phyloP scores from a whole-genome alignment of 352 stramenopile genomes.

The Phytophthora sojae region DNA sequence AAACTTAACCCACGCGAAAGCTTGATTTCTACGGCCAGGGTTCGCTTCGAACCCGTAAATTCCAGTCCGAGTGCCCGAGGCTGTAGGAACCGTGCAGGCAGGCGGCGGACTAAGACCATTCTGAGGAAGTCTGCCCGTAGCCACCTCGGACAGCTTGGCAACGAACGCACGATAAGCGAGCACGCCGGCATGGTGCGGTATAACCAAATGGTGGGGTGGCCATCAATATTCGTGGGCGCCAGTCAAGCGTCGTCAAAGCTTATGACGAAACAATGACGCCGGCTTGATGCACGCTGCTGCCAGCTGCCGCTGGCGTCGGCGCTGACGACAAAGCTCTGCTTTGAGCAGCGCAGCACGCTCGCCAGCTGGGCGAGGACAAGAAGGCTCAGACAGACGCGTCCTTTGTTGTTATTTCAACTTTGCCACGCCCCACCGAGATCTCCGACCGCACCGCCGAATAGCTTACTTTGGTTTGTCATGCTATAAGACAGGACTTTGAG shows the following conservation, averaged over 20 bases:
- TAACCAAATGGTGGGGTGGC: slow-evolving; percentile 18
- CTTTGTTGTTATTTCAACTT: background rate
- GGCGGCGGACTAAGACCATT: background rate
- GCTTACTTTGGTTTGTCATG: background rate
- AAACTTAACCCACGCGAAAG: background rate
- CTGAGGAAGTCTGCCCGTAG: background rate
- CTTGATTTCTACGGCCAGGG: background rate
- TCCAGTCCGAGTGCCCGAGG: background rate
- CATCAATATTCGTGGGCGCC: slow-evolving; percentile 14
- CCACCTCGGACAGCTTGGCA: background rate
- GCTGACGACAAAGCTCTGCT: slow-evolving; percentile 6
- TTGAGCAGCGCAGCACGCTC: background rate
- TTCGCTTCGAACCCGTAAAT: background rate
- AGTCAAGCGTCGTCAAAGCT: slow-evolving; percentile 4
- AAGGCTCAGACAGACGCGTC: slow-evolving; percentile 4
- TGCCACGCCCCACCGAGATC: slow-evolving; percentile 17
- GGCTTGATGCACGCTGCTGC: slow-evolving; percentile 25
- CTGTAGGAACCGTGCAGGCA: background rate
- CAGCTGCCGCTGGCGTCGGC: slow-evolving; percentile 25
- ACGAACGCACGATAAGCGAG: slow-evolving; percentile 14
- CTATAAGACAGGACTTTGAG: slow-evolving; percentile 6
- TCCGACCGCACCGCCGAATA: background rate
- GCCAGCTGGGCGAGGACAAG: slow-evolving; percentile 19
- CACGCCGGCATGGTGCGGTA: slow-evolving; percentile 1
- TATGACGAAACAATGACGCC: slow-evolving; percentile 3